A percentile compares a stretch with the other conserved stretches of the same genome.
Conservation (phyloP, 2,329 filamentous ascomycete species). For the Colletotrichum shisoi region DNA sequence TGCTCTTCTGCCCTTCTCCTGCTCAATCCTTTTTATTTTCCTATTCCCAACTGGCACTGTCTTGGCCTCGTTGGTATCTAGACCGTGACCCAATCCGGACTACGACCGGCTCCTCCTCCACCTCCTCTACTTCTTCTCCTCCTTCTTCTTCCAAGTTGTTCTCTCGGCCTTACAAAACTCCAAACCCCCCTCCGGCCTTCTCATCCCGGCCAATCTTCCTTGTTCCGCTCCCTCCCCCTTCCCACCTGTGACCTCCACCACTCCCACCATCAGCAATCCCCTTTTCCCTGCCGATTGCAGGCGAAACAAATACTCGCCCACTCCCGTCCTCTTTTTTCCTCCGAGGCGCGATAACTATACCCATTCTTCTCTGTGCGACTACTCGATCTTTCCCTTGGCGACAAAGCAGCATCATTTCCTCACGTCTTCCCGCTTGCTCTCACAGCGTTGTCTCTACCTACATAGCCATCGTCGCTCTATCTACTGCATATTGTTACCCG, state of each 20-base stretch:
- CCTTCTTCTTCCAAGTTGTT: background rate
- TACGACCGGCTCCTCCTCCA: no score
- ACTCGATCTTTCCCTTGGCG: constrained; percentile 2
- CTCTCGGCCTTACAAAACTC: constrained; percentile 31
- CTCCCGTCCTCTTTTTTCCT: constrained; percentile 15
- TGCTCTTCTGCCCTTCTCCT: constrained; percentile 7
- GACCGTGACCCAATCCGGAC: constrained; percentile 6
- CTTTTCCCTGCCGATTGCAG: constrained; percentile 32
- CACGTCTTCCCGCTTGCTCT: constrained; percentile 18
- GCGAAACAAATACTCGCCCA: constrained; percentile 31
- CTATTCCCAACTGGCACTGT: constrained; percentile 22
- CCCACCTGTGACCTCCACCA: constrained; percentile 29
- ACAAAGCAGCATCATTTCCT: constrained; percentile 1
- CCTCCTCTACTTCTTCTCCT: no score
- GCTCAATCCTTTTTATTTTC: constrained; percentile 6
- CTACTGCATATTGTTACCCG: constrained; percentile 16
- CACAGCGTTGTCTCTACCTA: constrained; percentile 5
- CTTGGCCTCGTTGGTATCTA: background rate
- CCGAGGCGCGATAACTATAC: constrained; percentile 17
- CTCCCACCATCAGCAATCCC: constrained; percentile 22
- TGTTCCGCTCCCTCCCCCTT: constrained; percentile 22
- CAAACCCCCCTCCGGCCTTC: constrained; percentile 16
- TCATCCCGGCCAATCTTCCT: constrained; percentile 9
- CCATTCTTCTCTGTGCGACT: background rate
- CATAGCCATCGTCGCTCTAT: background rate